phyloP scores from a whole-genome alignment of 78 protist species.

The Acrasis kona region DNA sequence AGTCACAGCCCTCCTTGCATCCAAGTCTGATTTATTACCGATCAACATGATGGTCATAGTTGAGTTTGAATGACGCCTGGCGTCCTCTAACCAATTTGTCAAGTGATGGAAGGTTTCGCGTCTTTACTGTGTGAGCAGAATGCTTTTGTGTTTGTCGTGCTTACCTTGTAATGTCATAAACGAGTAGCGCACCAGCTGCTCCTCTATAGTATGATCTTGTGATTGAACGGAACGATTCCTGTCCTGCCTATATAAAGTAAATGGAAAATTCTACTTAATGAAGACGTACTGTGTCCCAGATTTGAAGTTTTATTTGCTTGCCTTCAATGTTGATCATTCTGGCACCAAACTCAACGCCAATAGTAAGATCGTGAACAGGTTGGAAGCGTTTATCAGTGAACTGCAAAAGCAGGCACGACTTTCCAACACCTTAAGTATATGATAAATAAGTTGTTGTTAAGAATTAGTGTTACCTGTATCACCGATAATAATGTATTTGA shows the following conservation, averaged over 20 bases:
- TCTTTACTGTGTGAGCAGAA: conserved; percentile 31
- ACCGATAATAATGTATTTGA: conserved; percentile 97
- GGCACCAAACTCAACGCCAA: conserved; percentile 97
- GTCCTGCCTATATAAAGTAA: conserved; percentile 16
- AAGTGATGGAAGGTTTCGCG: conserved; percentile 93
- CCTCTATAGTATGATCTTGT: conserved; percentile 95
- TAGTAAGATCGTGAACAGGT: conserved; percentile 93
- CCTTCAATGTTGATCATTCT: conserved; percentile 73
- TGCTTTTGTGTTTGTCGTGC: background rate
- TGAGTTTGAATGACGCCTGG: conserved; percentile 63
- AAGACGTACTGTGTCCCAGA: conserved; percentile 88
- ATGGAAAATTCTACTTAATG: conserved; percentile 86
- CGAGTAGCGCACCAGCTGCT: conserved; percentile 59
- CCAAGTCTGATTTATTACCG: conserved; percentile 77
- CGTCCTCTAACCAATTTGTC: conserved; percentile 73
- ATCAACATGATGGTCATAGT: conserved; percentile 90
- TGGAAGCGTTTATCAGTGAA: conserved; percentile 89
- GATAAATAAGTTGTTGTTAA: background rate
- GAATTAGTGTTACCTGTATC: conserved; percentile 71
- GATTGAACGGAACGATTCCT: conserved; percentile 82
- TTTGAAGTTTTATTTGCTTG: conserved; percentile 89
- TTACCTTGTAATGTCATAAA: conserved; percentile 31
- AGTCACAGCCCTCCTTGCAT: conserved; percentile 32
- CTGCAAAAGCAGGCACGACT: conserved; percentile 78
- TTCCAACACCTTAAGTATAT: conserved; percentile 56